Evolutionary conservation across 805 yeast genomes (phyloP), one percentile per base, ranked within the genome.

Genomic region (Saturnispora bothae): DNA sequence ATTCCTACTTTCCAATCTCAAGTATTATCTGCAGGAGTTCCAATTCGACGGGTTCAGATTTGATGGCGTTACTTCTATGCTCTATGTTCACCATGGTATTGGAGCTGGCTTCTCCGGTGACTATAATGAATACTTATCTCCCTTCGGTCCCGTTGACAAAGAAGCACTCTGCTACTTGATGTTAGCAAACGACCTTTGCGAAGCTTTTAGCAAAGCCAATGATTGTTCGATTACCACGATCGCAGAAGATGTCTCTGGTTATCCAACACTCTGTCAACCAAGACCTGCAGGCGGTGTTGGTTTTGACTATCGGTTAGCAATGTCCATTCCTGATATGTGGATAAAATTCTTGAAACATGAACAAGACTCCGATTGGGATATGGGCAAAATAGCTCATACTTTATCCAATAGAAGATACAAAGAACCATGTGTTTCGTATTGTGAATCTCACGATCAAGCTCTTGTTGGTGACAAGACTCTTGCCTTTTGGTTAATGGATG

Each of bases 261-360:
- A 89, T 80, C 98, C 98, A 25, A 86, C 96, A 1, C 63, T 92
- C 40, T 89, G 97, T 59, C 59, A 83, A 40, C 78, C 92, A 5
- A 68, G 83, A 36, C 37, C 48, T 0, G 55, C 64, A 18, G 97
- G 97, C 34, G 98, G 98, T 41, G 78, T 82, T 44, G 98, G 96
- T 0, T 89, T 89, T 52, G 92, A 88, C 56, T 89, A 89, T 59
- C 69, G 97, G 45, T 67, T 89, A 38, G 92, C 95, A 2, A 89
- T 89, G 98, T 96, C 97, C 1, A 68, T 89, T 43, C 98, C 98
- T 4, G 98, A 89, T 59, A 89, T 89, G 97, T 89, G 98, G 98
- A 89, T 89, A 63, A 92, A 92, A 59, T 60, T 86, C 34, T 63
- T 89, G 49, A 89, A 92, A 56, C 96, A 88, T 55, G 63, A 69